Base-by-base conservation (phyloP, 2,329 filamentous ascomycete species). In the Xenoacremonium recifei region DNA sequence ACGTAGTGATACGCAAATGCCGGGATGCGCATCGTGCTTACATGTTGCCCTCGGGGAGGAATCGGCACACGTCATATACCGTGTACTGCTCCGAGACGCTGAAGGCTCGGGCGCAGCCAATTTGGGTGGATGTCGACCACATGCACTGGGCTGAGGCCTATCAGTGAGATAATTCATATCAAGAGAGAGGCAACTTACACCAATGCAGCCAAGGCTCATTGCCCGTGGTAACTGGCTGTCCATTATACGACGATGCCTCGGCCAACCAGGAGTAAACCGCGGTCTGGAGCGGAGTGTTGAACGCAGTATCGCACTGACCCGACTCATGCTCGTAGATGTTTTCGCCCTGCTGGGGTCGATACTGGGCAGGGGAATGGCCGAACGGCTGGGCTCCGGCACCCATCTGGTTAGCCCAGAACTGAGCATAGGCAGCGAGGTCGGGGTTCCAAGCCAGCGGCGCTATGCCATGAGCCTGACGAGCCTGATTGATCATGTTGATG, bases 131-230 rank as follows among this genome's bases (percentile, higher is more conserved):
- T 6, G 44, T 44, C 7, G 59, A 60, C 64, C 64, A 66, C 60
- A 67, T 60, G 21, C 59, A 63, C 43, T 67, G 64, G 19, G 64
- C 64, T 67, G 30, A 29, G 15, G 7, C n/a, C 13, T 6, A 33
- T 52, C 19, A 57, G 45, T 35, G 31, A n/a, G 21, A 31, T 7
- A 15, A 11, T 27, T 35, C 10, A 23, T 10, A 16, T 6, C 10
- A 17, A 19, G 18, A 15, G 2, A 13, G 13, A 25, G 37, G 30
- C 34, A n/a, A 51, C 59, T 46, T 58, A 66, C 64, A 62, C 62
- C 62, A 66, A 30, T 67, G 64, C 18, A 65, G 55, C 63, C 63
- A 66, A 3, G 52, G 53, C 43, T 65, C 64, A 12, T 59, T 52
- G 6, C 63, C 63, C 6, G 58, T 59, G 12, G 48, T 51, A 31